Evolutionary conservation across 176 grass and related monocot species (phyloP).

Genomic region (Saccharum spontaneum): DNA sequence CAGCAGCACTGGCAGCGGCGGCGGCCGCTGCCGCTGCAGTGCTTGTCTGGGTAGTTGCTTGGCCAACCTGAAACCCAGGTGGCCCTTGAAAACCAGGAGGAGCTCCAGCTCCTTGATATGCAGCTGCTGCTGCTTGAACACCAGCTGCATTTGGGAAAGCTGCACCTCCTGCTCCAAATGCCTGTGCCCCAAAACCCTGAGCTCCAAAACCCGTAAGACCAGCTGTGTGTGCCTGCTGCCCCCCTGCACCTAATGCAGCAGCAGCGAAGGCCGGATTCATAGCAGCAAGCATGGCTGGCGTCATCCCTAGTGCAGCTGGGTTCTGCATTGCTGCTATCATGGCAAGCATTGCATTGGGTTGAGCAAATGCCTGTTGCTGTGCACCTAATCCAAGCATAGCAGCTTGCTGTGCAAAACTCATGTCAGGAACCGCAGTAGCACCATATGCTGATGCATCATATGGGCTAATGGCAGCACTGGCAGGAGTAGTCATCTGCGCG

Average conservation of each 20-base stretch:
- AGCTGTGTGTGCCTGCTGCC: conserved; percentile 45
- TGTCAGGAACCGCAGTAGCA: conserved; percentile 46
- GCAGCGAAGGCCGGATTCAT: conserved; percentile 88
- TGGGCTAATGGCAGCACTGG: conserved; percentile 32
- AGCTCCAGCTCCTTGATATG: conserved; percentile 52
- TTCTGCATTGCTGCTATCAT: conserved; percentile 95
- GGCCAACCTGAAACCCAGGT: conserved; percentile 82
- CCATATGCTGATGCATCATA: conserved; percentile 59
- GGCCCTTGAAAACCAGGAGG: conserved; percentile 91
- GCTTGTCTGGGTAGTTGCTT: conserved; percentile 54
- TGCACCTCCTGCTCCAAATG: conserved; percentile 43
- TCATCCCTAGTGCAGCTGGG: conserved; percentile 47
- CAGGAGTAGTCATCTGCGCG: conserved; percentile 33
- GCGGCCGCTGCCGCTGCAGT: neutral
- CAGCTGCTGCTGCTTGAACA: conserved; percentile 48
- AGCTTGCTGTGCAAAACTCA: conserved; percentile 72
- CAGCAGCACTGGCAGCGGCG: conserved; percentile 32
- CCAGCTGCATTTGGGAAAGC: conserved; percentile 55
- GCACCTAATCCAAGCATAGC: conserved; percentile 70
- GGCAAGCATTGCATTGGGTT: conserved; percentile 83
- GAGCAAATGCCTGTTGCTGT: conserved; percentile 62
- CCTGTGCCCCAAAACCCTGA: conserved; percentile 60
- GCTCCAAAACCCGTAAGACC: conserved; percentile 59
- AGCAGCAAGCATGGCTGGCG: conserved; percentile 68
- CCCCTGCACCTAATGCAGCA: conserved; percentile 71